Evolutionary conservation across 495 filamentous ascomycete genomes (phyloP), one percentile per base, ranked within the genome.

Genomic region (Aspergillus affinis): DNA sequence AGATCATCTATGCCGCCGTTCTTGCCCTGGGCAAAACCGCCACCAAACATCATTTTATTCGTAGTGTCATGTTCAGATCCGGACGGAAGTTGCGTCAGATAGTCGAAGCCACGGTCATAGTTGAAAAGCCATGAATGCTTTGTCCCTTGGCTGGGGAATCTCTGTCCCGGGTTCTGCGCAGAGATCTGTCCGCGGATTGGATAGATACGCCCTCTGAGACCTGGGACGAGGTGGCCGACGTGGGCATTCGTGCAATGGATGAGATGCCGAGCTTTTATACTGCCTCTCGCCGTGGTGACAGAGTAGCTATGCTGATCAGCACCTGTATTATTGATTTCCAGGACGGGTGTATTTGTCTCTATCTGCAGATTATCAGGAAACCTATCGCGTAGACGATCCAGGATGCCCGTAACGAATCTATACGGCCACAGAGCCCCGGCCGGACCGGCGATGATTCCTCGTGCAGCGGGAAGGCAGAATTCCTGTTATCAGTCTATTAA

Each of bases 241-340:
- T 92, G 90, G 3, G 75, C 92, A 62, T 96, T 95, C 0, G 90
- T 93, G 10, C 88, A 86, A 46, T 96, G 82, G 7, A 95, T 78
- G 20, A 95, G 80, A 54, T 86, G 78, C 0, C 72, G 68, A 0
- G 90, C 69, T 0, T 56, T 57, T 59, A 93, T 78, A 1, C 62
- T 75, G 10, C 92, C 92, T 8, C 88, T 79, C 0, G 76, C 71
- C 0, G 91, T 95, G 18, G 80, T 69, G 7, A 93, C 66, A 3
- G 75, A 48, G 60, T 75, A 61, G 46, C 61, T 18, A 55, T 61
- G 13, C 32, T 15, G 54, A 12, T 12, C 29, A 19, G 4, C 36
- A 21, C 45, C 26, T 2, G 46, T 27, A 4, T 57, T 27, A 64
- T 55, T 21, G 48, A 86, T 72, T 21, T 69, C 62, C 1, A 79